These are phyloP conservation scores for Backusella parvicylindrica DNA, from an alignment of 192 early-diverging fungal genomes.

Conservation along the genomic window DNA sequence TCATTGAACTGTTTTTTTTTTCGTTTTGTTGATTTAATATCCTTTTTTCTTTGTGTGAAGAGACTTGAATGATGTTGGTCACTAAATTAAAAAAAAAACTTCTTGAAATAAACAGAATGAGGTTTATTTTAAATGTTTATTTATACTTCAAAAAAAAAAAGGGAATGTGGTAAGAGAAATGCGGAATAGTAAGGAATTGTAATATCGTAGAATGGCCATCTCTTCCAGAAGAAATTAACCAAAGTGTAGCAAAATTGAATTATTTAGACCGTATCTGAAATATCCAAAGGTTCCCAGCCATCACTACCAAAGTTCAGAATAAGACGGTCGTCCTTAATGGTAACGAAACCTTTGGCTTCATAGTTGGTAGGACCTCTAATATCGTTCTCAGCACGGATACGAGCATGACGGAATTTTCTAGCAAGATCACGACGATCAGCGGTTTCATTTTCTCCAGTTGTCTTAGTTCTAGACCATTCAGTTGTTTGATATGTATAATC, in stretches of 20 bases:
- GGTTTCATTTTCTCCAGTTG: background rate
- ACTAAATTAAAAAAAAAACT: too few relatives aligned
- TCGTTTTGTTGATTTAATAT: too few relatives aligned
- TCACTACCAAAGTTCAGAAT: constrained; percentile 10
- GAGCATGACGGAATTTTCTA: constrained; percentile 17
- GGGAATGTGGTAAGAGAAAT: background rate
- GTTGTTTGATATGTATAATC: constrained; percentile 2
- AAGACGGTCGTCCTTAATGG: background rate
- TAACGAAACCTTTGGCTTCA: constrained; percentile 7
- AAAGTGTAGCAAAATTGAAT: background rate
- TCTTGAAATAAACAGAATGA: too few relatives aligned
- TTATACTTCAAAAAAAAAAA: constrained; percentile 1
- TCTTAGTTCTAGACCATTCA: constrained; percentile 5
- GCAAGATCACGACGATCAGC: constrained; percentile 5
- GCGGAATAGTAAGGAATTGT: background rate
- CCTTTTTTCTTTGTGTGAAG: too few relatives aligned
- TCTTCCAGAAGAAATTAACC: constrained; percentile 9
- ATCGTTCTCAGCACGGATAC: constrained; percentile 13
- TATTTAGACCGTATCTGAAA: constrained; percentile 5
- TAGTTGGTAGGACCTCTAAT: constrained; percentile 18
- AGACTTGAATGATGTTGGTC: too few relatives aligned
- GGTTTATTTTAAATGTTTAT: background rate
- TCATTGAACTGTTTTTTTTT: too few relatives aligned
- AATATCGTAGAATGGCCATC: background rate
- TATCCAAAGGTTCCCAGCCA: constrained; percentile 7